Base-by-base conservation (phyloP, 208 protist genomes). In the Acanthamoeba royreba region DNA sequence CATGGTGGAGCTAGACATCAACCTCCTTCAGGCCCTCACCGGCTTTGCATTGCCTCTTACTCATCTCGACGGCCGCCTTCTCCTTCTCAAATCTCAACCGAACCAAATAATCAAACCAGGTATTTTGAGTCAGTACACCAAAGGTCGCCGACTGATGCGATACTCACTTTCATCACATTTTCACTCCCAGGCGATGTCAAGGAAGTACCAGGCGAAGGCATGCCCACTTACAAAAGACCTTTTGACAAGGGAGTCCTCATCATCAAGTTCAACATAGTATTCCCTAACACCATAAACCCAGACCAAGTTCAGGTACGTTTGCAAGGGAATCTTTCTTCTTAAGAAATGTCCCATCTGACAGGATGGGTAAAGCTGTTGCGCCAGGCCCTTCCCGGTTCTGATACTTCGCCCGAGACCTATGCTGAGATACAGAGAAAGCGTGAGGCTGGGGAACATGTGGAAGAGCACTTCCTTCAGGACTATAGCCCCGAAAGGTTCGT, bases 221-320 rank as follows among this genome's bases (percentile, higher is more conserved):
- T 93, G 91, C 91, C 91, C 7, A 83, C 61, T 5, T 93, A 87
- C 46, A 93, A 93, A 45, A 31, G 91, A 49, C 91, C 91, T 2
- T 93, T 93, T 87, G 91, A 93, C n/a, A 93, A 93, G 28, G 91
- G 91, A 2, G 38, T 93, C 2, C 69, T 93, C 4, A 42, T 93
- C 1, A 0, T 93, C 15, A 93, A 93, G 79, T 93, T 93, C 35
- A 88, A 69, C 42, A 74, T 93, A 35, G 35, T 43, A 11, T 93
- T 93, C 69, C 91, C 91, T 11, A 4, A 92, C 11, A 46, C 45
- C 9, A 87, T 93, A 83, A 0, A 1, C 7, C 49, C 63, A 3
- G 74, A 92, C 8, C 87, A 92, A 45, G 38, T 22, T 38, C 83
- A 58, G 47, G 47, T 63, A 52, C 81, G n/a, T n/a, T n/a, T n/a